Base-by-base conservation (phyloP, 1,284 basidiomycete species). In the Takashimella koratensis region DNA sequence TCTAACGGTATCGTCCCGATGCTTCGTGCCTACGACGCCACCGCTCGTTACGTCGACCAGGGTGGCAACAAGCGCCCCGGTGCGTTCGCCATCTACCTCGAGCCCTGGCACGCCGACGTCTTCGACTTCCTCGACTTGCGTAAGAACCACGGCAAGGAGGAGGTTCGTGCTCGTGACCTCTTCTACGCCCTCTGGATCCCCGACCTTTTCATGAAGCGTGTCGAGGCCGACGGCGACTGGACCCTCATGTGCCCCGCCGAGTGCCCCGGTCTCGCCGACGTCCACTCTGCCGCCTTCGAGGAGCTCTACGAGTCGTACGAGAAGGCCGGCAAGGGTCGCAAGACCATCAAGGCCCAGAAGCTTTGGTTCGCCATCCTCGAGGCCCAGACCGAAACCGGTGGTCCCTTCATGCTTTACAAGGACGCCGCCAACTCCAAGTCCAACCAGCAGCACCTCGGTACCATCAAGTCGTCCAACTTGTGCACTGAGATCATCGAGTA, bases 401-500 rank as follows among this genome's bases (percentile, higher is more conserved):
- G 87, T 36, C 96, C 96, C 4, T 99, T 97, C 81, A 98, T 98
- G 88, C 80, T 92, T 45, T 99, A 98, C 83, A 99, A 99, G 80
- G 88, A 94, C 70, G 81, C 86, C 30, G 85, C 86, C 52, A 94
- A 93, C 73, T 87, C 81, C 65, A 97, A 97, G 78, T 95, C 92
- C 39, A 99, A 99, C 80, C 96, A 99, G 78, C 87, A 95, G 80
- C 97, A 99, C 77, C 83, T 98, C 40, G 96, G 96, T 47, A 96
- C 91, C 19, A 98, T 99, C 86, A 98, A 98, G 81, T 96, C 91
- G 4, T 98, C 95, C 56, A 98, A 99, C 77, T 80, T 99, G 43
- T 99, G 96, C 81, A 98, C 95, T 11, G 96, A 99, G 77, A 98
- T 99, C 74, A 90, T 99, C 75, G 92, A 99, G 78, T 98, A 98